Evolutionary conservation across 1,139 yeast genomes (phyloP), one percentile per base, ranked within the genome.

Genomic region (Entelexis paramagnoliae): DNA sequence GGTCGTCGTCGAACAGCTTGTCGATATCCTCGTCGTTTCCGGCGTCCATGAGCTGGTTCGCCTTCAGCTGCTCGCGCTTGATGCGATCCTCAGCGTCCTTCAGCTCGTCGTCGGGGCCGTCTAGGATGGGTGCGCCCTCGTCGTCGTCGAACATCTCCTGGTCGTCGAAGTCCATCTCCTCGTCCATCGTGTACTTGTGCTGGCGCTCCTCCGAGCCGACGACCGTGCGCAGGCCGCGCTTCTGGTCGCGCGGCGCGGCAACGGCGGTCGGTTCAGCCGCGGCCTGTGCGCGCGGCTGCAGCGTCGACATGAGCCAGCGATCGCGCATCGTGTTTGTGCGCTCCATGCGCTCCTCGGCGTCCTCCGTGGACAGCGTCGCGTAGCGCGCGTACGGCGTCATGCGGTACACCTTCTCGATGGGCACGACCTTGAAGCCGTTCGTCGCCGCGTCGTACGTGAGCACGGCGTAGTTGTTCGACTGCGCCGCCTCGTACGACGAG

Each of bases 91-190:
- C 96, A 39, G 89, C 84, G 60, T 88, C 84, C 65, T 84, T 88
- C 65, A 87, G 85, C 64, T 91, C 98, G 63, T 87, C 94, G 64
- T 91, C 98, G 55, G 89, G 88, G 49, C 96, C 97, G 63, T 91
- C 98, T 77, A 91, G 81, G 55, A 89, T 85, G 29, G 98, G 98
- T 1, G 97, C 97, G 66, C 91, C 98, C 69, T 91, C 98, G 66
- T 91, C 98, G 67, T 91, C 98, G 22, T 95, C 97, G 68, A 91
- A 91, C 65, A 89, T 97, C 65, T 91, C 98, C 60, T 91, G 96
- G 63, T 77, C 93, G 70, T 91, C 98, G 60, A 89, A 71, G 64
- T 89, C 97, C 55, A 57, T 47, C 39, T 55, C 60, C 60, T 89
- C 96, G 45, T 59, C 61, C 49, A 58, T 36, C 6, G 46, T 55